Evolutionary conservation across 2,329 filamentous ascomycete genomes (phyloP).

Genomic region (Albophoma yamanashiensis): DNA sequence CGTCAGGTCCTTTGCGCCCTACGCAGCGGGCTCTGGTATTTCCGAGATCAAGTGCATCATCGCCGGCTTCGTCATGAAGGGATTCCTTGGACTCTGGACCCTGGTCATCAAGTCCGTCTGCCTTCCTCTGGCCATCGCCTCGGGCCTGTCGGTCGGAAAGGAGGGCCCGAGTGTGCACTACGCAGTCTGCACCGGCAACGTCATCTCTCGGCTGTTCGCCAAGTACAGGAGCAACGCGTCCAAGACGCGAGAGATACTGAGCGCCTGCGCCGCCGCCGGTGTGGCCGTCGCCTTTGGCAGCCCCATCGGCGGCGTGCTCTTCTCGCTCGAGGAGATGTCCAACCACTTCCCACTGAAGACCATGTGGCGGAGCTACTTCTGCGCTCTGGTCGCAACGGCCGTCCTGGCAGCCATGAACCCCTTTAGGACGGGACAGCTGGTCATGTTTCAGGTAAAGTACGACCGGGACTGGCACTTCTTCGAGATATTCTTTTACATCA

Average conservation of each 20-base stretch:
- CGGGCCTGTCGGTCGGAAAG: constrained; percentile 89
- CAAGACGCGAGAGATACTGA: constrained; percentile 90
- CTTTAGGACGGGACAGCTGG: constrained; percentile 89
- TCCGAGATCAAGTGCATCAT: constrained; percentile 99
- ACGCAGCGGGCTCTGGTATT: constrained; percentile 92
- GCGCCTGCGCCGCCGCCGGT: constrained; percentile 86
- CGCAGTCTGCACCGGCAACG: constrained; percentile 92
- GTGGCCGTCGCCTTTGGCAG: constrained; percentile 96
- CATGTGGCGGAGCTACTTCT: constrained; percentile 97
- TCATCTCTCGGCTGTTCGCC: constrained; percentile 84
- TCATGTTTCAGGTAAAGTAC: constrained; percentile 98
- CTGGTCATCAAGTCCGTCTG: constrained; percentile 89
- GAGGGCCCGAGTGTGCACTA: constrained; percentile 99
- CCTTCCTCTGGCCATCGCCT: constrained; percentile 84
- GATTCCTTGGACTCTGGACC: constrained; percentile 86
- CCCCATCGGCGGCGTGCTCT: constrained; percentile 91
- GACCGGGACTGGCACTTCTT: constrained; percentile 98
- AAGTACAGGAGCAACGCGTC: constrained; percentile 89
- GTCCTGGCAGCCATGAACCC: constrained; percentile 94
- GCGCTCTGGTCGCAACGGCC: constrained; percentile 86
- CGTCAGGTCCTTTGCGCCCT: constrained; percentile 87
- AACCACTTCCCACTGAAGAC: constrained; percentile 95
- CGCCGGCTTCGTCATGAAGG: constrained; percentile 98
- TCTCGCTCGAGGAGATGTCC: constrained; percentile 96
- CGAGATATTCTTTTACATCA: constrained; percentile 82